Evolutionary conservation across 2,329 filamentous ascomycete genomes (phyloP).

Genomic region (Neofusicoccum cordaticola): DNA sequence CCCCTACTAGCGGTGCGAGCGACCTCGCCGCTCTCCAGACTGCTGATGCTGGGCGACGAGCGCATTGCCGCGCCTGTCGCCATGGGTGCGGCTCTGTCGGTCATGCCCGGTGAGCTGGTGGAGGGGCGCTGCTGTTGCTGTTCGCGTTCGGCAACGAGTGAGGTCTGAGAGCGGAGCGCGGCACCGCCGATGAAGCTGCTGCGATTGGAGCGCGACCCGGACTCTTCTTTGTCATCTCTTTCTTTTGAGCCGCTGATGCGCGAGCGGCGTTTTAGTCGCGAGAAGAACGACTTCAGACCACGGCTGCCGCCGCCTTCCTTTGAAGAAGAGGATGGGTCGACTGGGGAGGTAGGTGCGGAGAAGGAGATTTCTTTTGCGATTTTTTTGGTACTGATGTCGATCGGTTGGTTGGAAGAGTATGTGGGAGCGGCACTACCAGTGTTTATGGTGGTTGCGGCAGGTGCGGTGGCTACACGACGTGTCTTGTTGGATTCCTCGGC

Average conservation of each 20-base stretch:
- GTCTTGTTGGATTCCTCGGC: constrained; percentile 20
- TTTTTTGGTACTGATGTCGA: neutral
- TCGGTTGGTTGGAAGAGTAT: neutral
- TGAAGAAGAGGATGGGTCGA: neutral
- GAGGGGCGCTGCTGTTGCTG: neutral
- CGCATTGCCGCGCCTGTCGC: neutral
- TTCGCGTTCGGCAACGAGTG: neutral
- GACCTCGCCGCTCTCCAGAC: neutral
- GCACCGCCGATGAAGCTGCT: constrained; percentile 6
- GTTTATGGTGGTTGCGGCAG: neutral
- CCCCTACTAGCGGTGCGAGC: neutral
- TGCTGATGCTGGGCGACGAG: constrained; percentile 10
- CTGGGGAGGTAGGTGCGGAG: neutral
- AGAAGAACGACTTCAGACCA: constrained; percentile 36
- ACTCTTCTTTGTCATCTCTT: neutral
- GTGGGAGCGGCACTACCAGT: neutral
- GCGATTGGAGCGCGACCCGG: constrained; percentile 15
- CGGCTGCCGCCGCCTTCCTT: constrained; percentile 25
- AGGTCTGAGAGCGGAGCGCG: neutral
- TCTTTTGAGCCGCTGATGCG: constrained; percentile 19
- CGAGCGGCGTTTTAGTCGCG: constrained; percentile 39
- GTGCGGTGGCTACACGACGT: neutral
- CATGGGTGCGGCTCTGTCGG: neutral
- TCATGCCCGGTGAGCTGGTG: neutral
- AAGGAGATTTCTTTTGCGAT: neutral